A percentile compares a stretch with the other conserved stretches of the same genome.
These are phyloP conservation scores for Xylariaceae sp. DNA, from an alignment of 2,329 filamentous ascomycete genomes.

Conservation along the genomic window DNA sequence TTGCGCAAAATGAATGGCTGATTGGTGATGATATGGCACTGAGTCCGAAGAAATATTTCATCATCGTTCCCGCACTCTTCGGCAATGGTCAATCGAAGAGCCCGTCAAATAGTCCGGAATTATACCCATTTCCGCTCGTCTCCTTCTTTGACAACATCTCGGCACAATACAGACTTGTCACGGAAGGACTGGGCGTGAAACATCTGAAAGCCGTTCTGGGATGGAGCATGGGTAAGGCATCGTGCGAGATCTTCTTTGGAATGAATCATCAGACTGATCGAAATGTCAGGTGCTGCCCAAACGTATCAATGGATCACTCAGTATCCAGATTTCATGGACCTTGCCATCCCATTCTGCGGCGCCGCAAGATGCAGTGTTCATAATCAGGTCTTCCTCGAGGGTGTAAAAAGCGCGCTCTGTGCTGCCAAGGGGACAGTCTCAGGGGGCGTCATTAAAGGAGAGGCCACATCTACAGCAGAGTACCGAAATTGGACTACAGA, in stretches of 20 bases:
- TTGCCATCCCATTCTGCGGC: constrained; percentile 63
- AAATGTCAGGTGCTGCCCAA: constrained; percentile 52
- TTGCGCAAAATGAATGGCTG: constrained; percentile 72
- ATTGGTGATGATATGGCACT: constrained; percentile 63
- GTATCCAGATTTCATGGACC: constrained; percentile 62
- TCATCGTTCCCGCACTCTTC: constrained; percentile 65
- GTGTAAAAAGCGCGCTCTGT: constrained; percentile 56
- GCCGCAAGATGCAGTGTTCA: constrained; percentile 61
- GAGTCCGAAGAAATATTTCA: constrained; percentile 51
- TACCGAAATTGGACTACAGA: constrained; percentile 48
- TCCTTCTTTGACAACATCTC: constrained; percentile 66
- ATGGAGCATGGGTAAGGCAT: constrained; percentile 57
- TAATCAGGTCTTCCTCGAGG: constrained; percentile 61
- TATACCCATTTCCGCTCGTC: constrained; percentile 57
- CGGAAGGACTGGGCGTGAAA: constrained; percentile 55
- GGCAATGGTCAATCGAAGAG: constrained; percentile 66
- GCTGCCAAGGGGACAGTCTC: constrained; percentile 53
- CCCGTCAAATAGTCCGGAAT: constrained; percentile 55
- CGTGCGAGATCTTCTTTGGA: background rate
- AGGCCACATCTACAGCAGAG: constrained; percentile 34
- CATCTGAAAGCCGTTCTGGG: constrained; percentile 61
- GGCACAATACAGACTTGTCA: constrained; percentile 64
- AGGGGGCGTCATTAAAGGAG: constrained; percentile 46
- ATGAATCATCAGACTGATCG: background rate
- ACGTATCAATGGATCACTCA: constrained; percentile 62